Base-by-base conservation (phyloP, 2,329 filamentous ascomycete species). In the Fusarium nelsonii region DNA sequence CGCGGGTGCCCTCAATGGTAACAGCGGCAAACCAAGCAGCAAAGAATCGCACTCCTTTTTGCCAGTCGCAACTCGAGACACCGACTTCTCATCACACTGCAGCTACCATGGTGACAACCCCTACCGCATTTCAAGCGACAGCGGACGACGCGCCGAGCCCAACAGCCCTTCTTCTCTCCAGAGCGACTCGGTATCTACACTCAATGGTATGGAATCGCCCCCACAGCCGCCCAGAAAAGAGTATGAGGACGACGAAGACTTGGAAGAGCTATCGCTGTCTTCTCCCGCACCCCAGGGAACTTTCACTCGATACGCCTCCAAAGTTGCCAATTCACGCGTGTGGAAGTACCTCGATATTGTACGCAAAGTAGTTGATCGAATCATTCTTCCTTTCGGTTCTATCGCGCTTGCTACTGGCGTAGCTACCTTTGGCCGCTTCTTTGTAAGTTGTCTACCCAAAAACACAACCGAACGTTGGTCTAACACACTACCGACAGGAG, bases 381-480 rank as follows among this genome's bases (percentile, higher is more conserved):
- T 90, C 3, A 91, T 97, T 63, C 81, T 97, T 34, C 85, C 93
- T 1, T 84, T 97, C 39, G 93, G 92, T 3, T 97, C 94, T 72
- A 81, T 92, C 43, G 86, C 89, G 1, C 79, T 97, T 16, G 82
- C 87, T 20, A 91, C 89, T 6, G 95, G 95, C 7, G 86, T 91
- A 36, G 86, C 92, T 32, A 90, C 93, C 0, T 94, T 92, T 75
- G 92, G 89, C 28, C 92, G 94, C 30, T 91, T 97, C 69, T 96
- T 96, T 78, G 92, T 94, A 85, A 86, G 92, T 76, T 33, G 9
- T 23, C 28, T n/a, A 15, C 23, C 11, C 18, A 10, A 37, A 8
- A 30, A 4, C 9, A 18, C 41, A 33, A 16, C 12, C 18, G 12
- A 28, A 41, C 15, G 15, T 20, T 36, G 11, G 16, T 41, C 65